A percentile compares a stretch with the other conserved stretches of the same genome.
Evolutionary conservation across 495 filamentous ascomycete species (phyloP).

Genomic region (Xylaria acuta): DNA sequence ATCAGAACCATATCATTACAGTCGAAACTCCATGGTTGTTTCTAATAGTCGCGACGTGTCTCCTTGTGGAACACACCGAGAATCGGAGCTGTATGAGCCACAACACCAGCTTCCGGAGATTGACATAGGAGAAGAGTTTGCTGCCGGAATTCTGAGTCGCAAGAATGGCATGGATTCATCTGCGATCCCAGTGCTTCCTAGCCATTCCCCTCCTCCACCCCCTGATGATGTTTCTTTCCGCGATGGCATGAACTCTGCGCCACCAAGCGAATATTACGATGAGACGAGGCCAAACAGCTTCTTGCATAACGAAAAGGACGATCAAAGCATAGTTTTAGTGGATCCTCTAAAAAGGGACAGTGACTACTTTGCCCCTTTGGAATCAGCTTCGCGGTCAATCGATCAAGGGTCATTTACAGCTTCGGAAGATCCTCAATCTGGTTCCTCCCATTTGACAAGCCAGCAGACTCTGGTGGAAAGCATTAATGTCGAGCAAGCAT

Average conservation of each 20-base stretch:
- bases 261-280: slow-evolving; percentile 46
- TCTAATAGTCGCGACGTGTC: slow-evolving; percentile 33
- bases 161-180: slow-evolving; percentile 24
- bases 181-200: slow-evolving; percentile 41
- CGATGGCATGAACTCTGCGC: slow-evolving; percentile 33
- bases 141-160: slow-evolving; percentile 36
- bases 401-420: slow-evolving; percentile 45
- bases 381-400: slow-evolving; percentile 43
- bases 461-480: slow-evolving; percentile 40
- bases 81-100: slow-evolving; percentile 27
- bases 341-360: slow-evolving; percentile 43
- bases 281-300: slow-evolving; percentile 53
- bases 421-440: slow-evolving; percentile 37
- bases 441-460: slow-evolving; percentile 32
- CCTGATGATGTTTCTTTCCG: slow-evolving; percentile 34
- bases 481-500: slow-evolving; percentile 33
- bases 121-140: slow-evolving; percentile 44
- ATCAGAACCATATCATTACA: slow-evolving; percentile 38
- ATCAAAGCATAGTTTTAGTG: slow-evolving; percentile 35
- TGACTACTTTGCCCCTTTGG: slow-evolving; percentile 38
- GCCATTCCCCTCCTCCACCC: slow-evolving; percentile 45
- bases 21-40: slow-evolving; percentile 29
- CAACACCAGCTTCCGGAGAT: slow-evolving; percentile 48
- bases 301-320: slow-evolving; percentile 40
- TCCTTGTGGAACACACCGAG: slow-evolving; percentile 29